A percentile compares a stretch with the other conserved stretches of the same genome.
These are phyloP conservation scores for Pythium apleroticum DNA, from an alignment of 352 stramenopile species.

Conservation along the genomic window DNA sequence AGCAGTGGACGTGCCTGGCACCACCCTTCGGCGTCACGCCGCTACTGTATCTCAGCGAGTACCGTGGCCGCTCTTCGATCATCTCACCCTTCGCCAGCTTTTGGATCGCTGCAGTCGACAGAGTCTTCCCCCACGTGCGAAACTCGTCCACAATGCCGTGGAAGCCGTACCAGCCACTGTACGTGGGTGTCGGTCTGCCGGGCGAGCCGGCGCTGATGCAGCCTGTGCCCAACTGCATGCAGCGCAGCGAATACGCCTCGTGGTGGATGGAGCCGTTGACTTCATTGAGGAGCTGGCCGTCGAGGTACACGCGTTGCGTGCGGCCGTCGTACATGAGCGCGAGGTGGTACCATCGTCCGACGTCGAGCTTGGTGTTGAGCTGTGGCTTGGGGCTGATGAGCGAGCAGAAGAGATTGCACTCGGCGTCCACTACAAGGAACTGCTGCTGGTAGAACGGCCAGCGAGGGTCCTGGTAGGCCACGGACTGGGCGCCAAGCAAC, in stretches of 20 bases:
- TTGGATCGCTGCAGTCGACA: conserved; percentile 10
- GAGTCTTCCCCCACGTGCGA: conserved; percentile 10
- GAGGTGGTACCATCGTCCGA: conserved; percentile 66
- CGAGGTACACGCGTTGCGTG: conserved; percentile 50
- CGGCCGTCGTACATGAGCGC: conserved; percentile 47
- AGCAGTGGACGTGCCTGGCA: conserved; percentile 5
- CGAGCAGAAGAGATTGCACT: conserved; percentile 42
- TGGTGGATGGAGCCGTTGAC: conserved; percentile 7
- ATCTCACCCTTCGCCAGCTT: conserved; percentile 1
- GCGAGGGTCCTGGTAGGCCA: conserved; percentile 14
- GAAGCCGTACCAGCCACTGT: conserved; percentile 67
- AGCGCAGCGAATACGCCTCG: conserved; percentile 38
- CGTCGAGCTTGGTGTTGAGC: conserved; percentile 42
- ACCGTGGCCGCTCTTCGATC: conserved; percentile 9
- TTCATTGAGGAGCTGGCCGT: conserved; percentile 45
- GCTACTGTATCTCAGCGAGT: conserved; percentile 1
- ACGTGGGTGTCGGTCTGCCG: conserved; percentile 38
- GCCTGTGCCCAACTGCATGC: conserved; percentile 55
- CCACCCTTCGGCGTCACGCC: neutral
- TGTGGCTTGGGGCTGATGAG: conserved; percentile 30
- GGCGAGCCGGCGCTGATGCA: conserved; percentile 55
- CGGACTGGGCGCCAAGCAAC: conserved; percentile 42
- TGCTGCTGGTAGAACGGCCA: conserved; percentile 48
- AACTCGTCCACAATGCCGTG: conserved; percentile 44
- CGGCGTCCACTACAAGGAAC: conserved; percentile 39